A percentile compares a stretch with the other conserved stretches of the same genome.
Evolutionary conservation across 352 stramenopile species (phyloP).

Genomic region (Pythium monospermum): DNA sequence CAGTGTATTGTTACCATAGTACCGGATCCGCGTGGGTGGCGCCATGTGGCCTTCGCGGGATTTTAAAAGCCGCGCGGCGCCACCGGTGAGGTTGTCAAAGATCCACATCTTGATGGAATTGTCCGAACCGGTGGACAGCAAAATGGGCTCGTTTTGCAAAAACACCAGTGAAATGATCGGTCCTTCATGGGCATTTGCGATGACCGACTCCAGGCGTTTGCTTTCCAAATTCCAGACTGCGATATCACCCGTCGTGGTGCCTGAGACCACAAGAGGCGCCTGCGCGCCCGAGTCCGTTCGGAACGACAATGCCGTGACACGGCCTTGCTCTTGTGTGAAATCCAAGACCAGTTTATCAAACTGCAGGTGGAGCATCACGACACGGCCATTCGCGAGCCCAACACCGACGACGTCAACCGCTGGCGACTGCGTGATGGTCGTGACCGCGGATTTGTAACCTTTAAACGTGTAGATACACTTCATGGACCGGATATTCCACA

Average conservation of each 20-base stretch:
- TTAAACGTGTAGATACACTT: conserved; percentile 88
- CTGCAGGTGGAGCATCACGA: conserved; percentile 87
- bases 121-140: conserved; percentile 84
- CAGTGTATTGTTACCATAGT: conserved; percentile 89
- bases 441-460: conserved; percentile 61
- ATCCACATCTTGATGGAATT: conserved; percentile 94
- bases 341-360: conserved; percentile 78
- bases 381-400: conserved; percentile 69
- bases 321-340: conserved; percentile 72
- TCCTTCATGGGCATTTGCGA: conserved; percentile 73
- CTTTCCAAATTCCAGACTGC: conserved; percentile 90
- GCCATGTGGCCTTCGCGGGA: conserved; percentile 82
- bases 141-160: conserved; percentile 81
- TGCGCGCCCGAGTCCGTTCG: conserved; percentile 72
- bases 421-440: conserved; percentile 78
- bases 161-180: conserved; percentile 74
- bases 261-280: conserved; percentile 58
- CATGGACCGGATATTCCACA: conserved; percentile 90
- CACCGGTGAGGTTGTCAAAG: conserved; percentile 85
- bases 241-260: conserved; percentile 74
- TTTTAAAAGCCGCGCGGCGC: conserved; percentile 84
- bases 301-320: conserved; percentile 86
- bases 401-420: conserved; percentile 88
- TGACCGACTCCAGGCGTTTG: conserved; percentile 80
- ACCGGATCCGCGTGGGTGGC: conserved; percentile 82